These are phyloP conservation scores for Blastocystis sp. DNA, from an alignment of 352 stramenopile species.

Conservation along the genomic window DNA sequence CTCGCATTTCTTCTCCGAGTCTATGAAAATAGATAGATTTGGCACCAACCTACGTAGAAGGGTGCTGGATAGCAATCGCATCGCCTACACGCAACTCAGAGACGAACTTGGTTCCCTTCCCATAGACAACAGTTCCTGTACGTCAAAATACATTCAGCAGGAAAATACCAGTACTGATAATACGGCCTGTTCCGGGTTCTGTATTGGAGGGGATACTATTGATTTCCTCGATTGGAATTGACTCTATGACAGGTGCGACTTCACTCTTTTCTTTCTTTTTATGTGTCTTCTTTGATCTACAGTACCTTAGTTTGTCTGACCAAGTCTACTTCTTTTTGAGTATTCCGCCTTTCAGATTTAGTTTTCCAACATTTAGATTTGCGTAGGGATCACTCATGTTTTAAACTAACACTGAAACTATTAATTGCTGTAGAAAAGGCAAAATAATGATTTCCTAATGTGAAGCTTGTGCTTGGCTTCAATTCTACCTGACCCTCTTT, in stretches of 20 bases:
- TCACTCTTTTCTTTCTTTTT: slow-evolving; percentile 38
- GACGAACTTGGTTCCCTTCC: slow-evolving; percentile 39
- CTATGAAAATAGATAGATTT: background rate
- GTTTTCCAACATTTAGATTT: slow-evolving; percentile 30
- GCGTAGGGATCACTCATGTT: slow-evolving; percentile 46
- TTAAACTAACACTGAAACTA: slow-evolving; percentile 30
- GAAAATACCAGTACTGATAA: slow-evolving; percentile 7
- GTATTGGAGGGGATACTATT: background rate
- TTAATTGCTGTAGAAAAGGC: background rate
- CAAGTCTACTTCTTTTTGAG: slow-evolving; percentile 33
- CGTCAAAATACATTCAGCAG: background rate
- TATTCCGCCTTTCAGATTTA: slow-evolving; percentile 17
- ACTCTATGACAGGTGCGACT: background rate
- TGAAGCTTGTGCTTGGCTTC: background rate
- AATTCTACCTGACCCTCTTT: background rate
- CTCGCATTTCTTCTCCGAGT: background rate
- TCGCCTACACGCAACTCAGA: slow-evolving; percentile 14
- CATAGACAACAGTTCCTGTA: slow-evolving; percentile 37
- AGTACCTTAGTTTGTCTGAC: background rate
- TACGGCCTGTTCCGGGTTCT: slow-evolving; percentile 28
- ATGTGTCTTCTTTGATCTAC: slow-evolving; percentile 40
- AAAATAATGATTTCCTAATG: background rate
- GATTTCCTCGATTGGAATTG: slow-evolving; percentile 25
- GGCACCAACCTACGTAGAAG: background rate
- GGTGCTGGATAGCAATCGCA: slow-evolving; percentile 19